phyloP scores from a whole-genome alignment of 139 green algal genomes.

The Protoeuglena noctilucae region DNA sequence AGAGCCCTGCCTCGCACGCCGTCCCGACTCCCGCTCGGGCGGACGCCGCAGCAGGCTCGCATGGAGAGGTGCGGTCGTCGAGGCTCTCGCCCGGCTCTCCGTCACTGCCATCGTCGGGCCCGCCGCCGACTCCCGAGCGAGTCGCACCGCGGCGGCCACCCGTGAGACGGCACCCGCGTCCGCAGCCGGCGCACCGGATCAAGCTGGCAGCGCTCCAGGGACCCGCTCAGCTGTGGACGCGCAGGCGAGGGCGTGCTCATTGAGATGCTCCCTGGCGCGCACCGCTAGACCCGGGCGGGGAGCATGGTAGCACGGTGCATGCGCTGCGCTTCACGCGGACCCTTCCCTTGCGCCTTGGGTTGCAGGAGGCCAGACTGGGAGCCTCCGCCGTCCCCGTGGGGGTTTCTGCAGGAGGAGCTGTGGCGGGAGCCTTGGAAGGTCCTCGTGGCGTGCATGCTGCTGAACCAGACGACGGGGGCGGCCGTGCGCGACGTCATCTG shows the following conservation, averaged over 20 bases:
- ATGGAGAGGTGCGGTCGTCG: too few relatives aligned
- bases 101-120: too few relatives aligned
- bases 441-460: constrained; percentile 72
- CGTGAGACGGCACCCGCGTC: too few relatives aligned
- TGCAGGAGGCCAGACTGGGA: constrained; percentile 25
- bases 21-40: too few relatives aligned
- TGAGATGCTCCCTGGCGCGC: neutral
- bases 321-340: too few relatives aligned
- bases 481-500: constrained; percentile 55
- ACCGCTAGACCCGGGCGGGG: neutral
- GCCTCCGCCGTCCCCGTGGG: constrained; percentile 47
- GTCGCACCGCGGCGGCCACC: too few relatives aligned
- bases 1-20: too few relatives aligned
- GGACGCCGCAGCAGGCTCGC: too few relatives aligned
- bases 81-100: too few relatives aligned
- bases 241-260: neutral
- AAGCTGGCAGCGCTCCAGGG: neutral
- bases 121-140: too few relatives aligned
- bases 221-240: neutral
- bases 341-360: too few relatives aligned
- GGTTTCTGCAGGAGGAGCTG: constrained; percentile 68
- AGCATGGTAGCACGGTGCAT: too few relatives aligned
- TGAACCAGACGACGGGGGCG: constrained; percentile 69
- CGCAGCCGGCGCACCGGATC: neutral
- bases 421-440: constrained; percentile 80